Percentiles rank a stretch among this genome's conserved stretches.
phyloP scores from a whole-genome alignment of 495 filamentous ascomycete genomes.

The Rhypophila decipiens region DNA sequence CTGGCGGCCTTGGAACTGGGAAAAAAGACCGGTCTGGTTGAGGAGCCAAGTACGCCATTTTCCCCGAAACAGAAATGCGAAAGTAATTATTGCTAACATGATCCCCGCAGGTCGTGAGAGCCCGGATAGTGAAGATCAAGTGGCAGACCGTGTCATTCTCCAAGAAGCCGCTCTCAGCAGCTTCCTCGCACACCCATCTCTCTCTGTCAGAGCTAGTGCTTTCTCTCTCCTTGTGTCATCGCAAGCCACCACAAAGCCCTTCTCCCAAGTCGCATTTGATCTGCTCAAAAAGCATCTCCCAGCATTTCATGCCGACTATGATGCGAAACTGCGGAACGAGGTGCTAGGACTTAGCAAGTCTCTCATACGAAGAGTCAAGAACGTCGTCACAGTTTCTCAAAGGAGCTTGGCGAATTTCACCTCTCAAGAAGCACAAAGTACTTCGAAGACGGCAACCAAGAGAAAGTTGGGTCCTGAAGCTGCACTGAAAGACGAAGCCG shows the following conservation, averaged over 20 bases:
- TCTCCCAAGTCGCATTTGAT: slow-evolving; percentile 51
- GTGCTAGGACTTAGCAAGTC: slow-evolving; percentile 59
- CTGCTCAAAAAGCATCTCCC: slow-evolving; percentile 56
- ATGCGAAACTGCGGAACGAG: slow-evolving; percentile 75
- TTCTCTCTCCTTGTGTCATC: slow-evolving; percentile 69
- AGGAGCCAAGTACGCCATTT: slow-evolving; percentile 58
- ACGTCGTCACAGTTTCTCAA: slow-evolving; percentile 36
- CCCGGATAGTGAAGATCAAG: neutral
- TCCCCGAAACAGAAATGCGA: no score
- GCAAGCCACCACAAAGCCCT: slow-evolving; percentile 61
- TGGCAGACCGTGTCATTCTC: slow-evolving; percentile 27
- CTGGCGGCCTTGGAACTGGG: slow-evolving; percentile 67
- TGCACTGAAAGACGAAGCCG: slow-evolving; percentile 12
- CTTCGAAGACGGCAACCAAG: slow-evolving; percentile 5
- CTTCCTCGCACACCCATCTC: slow-evolving; percentile 56
- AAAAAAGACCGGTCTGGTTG: slow-evolving; percentile 70
- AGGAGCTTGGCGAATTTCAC: slow-evolving; percentile 19
- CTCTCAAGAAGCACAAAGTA: neutral
- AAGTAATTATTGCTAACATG: no score
- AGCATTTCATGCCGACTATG: slow-evolving; percentile 71
- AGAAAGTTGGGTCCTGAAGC: slow-evolving; percentile 20
- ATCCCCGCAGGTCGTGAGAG: no score
- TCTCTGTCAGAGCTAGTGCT: slow-evolving; percentile 63
- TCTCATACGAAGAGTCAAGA: slow-evolving; percentile 60
- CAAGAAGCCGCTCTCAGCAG: slow-evolving; percentile 36